Base-by-base conservation (phyloP, 2,329 filamentous ascomycete genomes). In the Curvularia hawaiiensis region DNA sequence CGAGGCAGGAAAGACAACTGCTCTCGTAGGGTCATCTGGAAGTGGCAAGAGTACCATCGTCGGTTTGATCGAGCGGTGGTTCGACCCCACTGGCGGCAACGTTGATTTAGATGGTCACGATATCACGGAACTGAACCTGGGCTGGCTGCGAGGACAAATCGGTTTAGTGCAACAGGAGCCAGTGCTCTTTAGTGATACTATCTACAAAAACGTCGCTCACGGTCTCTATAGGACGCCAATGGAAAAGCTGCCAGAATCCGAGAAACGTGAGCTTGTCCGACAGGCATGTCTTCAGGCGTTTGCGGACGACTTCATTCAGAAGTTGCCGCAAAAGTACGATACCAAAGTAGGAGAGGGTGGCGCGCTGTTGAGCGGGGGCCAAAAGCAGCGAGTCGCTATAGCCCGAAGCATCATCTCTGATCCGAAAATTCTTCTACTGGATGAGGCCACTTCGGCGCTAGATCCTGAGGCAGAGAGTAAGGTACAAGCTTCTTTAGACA, bases 331-430 rank as follows among this genome's bases (percentile, higher is more conserved):
- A 79, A 85, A 86, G 1, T 93, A 93, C 68, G 83, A 89, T 5
- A 92, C 91, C 0, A 77, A 84, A 9, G 90, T 95, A 1, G 91
- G 91, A 1, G 90, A 94, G 68, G 84, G 84, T 30, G 91, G 91
- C 5, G 88, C 89, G 48, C 91, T 90, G 71, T 79, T 96, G 1
- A 92, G 89, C 10, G 90, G 91, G n/a, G 92, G 92, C 0, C 91
- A 96, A 72, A 85, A 90, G 16, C 91, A 96, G 72, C 85, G 92
- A 6, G 83, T 96, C 24, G 88, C 90, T 2, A 91, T 92, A 60
- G 89, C 89, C 0, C 81, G 90, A 8, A 87, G 87, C 11, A 86
- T 92, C 30, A 81, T 92, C 51, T 85, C 87, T 45, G 79, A 85
- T 49, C 89, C 89, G 0, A 77, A 80, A 0, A 84, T 92, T 1